phyloP scores from a whole-genome alignment of 805 yeast genomes.

The Brettanomyces naardenensis region DNA sequence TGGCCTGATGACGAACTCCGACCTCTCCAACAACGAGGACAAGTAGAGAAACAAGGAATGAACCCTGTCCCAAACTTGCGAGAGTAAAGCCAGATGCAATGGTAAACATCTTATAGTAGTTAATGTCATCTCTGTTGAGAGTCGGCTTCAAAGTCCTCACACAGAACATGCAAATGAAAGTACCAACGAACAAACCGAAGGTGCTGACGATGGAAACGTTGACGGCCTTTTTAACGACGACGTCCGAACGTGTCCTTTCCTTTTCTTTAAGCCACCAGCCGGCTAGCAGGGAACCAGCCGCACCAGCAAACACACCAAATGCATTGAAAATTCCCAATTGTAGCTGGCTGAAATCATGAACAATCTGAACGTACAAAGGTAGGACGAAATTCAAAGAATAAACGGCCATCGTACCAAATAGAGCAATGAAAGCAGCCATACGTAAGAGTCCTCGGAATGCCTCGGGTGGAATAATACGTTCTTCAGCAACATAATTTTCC shows the following conservation, averaged over 20 bases:
- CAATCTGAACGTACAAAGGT: slow-evolving; percentile 37
- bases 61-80: slow-evolving; percentile 33
- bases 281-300: slow-evolving; percentile 31
- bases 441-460: slow-evolving; percentile 32
- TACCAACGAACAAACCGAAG: slow-evolving; percentile 16
- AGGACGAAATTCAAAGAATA: slow-evolving; percentile 29
- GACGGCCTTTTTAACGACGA: slow-evolving; percentile 16
- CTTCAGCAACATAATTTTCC: slow-evolving; percentile 29
- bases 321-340: slow-evolving; percentile 33
- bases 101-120: slow-evolving; percentile 13
- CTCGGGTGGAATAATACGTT: slow-evolving; percentile 32
- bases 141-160: slow-evolving; percentile 18
- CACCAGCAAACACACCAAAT: slow-evolving; percentile 31
- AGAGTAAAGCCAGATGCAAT: slow-evolving; percentile 22
- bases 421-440: slow-evolving; percentile 28
- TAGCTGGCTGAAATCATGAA: slow-evolving; percentile 31
- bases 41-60: slow-evolving; percentile 30
- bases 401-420: slow-evolving; percentile 30
- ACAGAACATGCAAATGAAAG: slow-evolving; percentile 12
- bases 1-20: slow-evolving; percentile 37
- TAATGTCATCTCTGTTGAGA: slow-evolving; percentile 9
- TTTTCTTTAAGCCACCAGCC: slow-evolving; percentile 27
- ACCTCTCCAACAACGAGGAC: slow-evolving; percentile 36
- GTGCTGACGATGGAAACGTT: slow-evolving; percentile 18
- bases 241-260: slow-evolving; percentile 8